Evolutionary conservation across 768 basidiomycete genomes (phyloP).

Genomic region (Boletus reticulatus): DNA sequence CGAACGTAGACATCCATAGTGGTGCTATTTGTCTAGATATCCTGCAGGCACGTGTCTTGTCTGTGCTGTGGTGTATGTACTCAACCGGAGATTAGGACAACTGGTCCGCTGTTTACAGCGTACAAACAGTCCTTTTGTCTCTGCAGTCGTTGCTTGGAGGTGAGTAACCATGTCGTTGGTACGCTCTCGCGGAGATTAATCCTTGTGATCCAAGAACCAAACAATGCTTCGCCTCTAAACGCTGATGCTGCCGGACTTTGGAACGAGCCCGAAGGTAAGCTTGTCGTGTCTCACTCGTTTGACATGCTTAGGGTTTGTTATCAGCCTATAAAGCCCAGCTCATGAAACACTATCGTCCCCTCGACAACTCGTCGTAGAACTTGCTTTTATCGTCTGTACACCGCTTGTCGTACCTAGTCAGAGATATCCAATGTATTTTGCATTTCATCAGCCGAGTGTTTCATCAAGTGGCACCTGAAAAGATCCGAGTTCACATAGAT

Average conservation of each 20-base stretch:
- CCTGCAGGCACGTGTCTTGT: slow-evolving; percentile 56
- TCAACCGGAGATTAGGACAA: slow-evolving; percentile 57
- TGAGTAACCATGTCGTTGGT: slow-evolving; percentile 34
- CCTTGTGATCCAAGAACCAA: slow-evolving; percentile 60
- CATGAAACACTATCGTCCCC: slow-evolving; percentile 67
- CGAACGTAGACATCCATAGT: slow-evolving; percentile 78
- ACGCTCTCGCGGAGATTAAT: not conserved
- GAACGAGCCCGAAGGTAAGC: slow-evolving; percentile 64
- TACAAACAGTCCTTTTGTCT: slow-evolving; percentile 85
- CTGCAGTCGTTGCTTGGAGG: slow-evolving; percentile 87
- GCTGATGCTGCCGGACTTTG: slow-evolving; percentile 82
- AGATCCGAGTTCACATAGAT: too few species aligned
- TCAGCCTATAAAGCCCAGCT: slow-evolving; percentile 72
- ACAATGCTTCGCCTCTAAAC: slow-evolving; percentile 90
- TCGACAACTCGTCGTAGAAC: slow-evolving; percentile 36
- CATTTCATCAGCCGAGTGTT: not conserved
- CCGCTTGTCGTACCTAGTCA: not conserved
- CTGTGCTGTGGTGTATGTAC: not conserved
- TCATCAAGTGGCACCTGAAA: too few species aligned
- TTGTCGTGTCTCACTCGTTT: not conserved
- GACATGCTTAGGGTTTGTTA: not conserved
- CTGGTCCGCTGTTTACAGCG: slow-evolving; percentile 92
- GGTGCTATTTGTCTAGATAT: slow-evolving; percentile 88
- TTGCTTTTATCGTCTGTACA: not conserved
- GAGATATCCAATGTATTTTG: slow-evolving; percentile 11